Evolutionary conservation across 768 basidiomycete species (phyloP).

Genomic region (Suillus americanus): DNA sequence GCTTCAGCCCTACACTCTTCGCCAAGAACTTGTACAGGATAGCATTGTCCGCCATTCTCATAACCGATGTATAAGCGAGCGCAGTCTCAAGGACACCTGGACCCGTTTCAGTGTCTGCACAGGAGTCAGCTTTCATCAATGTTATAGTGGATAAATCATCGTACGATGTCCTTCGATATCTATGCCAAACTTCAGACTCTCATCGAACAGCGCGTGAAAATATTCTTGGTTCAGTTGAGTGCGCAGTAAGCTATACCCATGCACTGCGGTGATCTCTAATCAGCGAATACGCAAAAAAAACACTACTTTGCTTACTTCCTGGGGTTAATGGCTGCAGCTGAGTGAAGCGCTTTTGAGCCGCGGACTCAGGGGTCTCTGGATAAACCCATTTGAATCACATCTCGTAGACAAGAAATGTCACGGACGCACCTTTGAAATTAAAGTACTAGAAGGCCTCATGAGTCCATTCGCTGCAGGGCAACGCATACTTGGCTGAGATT

Average conservation of each 20-base stretch:
- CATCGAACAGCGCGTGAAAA: slow-evolving; percentile 87
- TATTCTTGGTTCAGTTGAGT: slow-evolving; percentile 89
- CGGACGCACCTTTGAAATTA: slow-evolving; percentile 74
- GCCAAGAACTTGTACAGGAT: slow-evolving; percentile 89
- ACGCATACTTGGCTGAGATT: background rate
- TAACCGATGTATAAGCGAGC: slow-evolving; percentile 75
- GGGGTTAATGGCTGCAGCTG: too few species aligned
- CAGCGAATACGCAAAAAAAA: too few species aligned
- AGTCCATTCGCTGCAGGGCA: slow-evolving; percentile 10
- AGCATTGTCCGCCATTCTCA: slow-evolving; percentile 89
- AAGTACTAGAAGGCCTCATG: slow-evolving; percentile 58
- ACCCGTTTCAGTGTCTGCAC: slow-evolving; percentile 86
- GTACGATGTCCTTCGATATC: slow-evolving; percentile 85
- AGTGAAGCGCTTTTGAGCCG: too few species aligned
- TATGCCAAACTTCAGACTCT: slow-evolving; percentile 68
- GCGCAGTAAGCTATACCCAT: slow-evolving; percentile 92
- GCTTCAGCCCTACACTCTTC: slow-evolving; percentile 89
- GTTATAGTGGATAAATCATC: slow-evolving; percentile 18
- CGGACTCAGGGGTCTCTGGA: slow-evolving; percentile 65
- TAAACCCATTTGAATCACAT: slow-evolving; percentile 9
- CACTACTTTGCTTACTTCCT: too few species aligned
- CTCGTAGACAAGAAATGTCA: background rate
- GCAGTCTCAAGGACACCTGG: slow-evolving; percentile 89
- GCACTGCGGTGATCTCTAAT: slow-evolving; percentile 55
- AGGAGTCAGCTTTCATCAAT: slow-evolving; percentile 6